Evolutionary conservation across 495 filamentous ascomycete genomes (phyloP), one percentile per base, ranked within the genome.

Genomic region (Echria macrotheca): DNA sequence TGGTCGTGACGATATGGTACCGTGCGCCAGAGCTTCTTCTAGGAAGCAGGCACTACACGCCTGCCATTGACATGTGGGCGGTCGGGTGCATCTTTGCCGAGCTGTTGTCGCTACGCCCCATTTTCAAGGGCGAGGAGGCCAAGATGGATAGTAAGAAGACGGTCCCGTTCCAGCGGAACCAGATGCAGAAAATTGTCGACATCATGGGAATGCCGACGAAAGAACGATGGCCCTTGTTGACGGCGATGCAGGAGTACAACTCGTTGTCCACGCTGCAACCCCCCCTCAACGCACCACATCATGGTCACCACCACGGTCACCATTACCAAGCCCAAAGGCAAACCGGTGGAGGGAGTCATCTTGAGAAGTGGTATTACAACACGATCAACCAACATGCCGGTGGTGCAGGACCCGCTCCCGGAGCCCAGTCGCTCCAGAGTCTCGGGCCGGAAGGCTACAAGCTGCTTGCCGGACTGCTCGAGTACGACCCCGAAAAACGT

Each of bases 1-100:
- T 99, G 1, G 93, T 99, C 33, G 93, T 99, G 10, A 99, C 93
- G 0, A 99, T 99, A 50, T 99, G 93, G 93, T 99, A 99, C 56
- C 89, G 93, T 18, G 94, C 93, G 0, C 93, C 93, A 0, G 93
- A 98, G 66, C 73, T 98, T 7, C 81, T 98, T 0, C 81, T 98
- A 15, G 93, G 93, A 9, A 87, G 81, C 45, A 76, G 86, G 18
- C 93, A 98, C 62, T 98, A 98, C 63, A 98, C 93, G 0, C 89
- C 93, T 0, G 94, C 93, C 14, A 86, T 98, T 47, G 93, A 98
- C 63, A 79, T 96, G 63, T 98, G 93, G 93, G 94, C 93, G 11
- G 84, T 98, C 2, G 93, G 93, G 1, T 98, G 93, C 68, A 98
- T 98, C 55, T 97, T 98, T 63, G 94, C 91, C 11, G 93, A 98